phyloP scores from a whole-genome alignment of 441 rosid species.

The Corymbia calophylla region DNA sequence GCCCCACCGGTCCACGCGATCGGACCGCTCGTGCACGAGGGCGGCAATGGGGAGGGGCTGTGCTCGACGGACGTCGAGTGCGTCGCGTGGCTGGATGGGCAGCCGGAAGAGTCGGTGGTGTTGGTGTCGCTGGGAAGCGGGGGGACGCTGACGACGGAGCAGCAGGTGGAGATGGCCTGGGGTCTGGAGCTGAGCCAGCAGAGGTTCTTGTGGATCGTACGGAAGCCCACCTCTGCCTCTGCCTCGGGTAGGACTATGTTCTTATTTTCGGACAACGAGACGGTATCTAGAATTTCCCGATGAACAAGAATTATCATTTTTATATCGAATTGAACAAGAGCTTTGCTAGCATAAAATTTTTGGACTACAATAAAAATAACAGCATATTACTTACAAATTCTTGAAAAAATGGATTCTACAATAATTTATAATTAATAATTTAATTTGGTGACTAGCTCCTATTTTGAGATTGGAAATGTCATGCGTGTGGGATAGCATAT shows the following conservation, averaged over 20 bases:
- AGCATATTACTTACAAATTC: no score
- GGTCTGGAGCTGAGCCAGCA: constrained; percentile 35
- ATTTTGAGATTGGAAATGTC: no score
- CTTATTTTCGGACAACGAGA: not conserved
- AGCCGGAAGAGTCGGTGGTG: constrained; percentile 24
- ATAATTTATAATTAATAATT: no score
- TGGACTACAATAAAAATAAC: no score
- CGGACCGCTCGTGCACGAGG: constrained; percentile 28
- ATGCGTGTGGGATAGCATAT: no score
- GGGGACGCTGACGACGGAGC: constrained; percentile 27
- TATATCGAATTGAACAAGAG: not conserved
- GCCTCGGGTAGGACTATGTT: not conserved
- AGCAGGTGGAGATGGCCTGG: constrained; percentile 32
- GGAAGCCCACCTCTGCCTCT: constrained; percentile 13
- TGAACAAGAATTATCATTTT: not conserved
- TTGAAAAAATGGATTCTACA: no score
- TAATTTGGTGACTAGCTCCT: no score
- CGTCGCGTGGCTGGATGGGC: constrained; percentile 31
- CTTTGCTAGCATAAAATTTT: no score
- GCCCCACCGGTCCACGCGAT: constrained; percentile 20
- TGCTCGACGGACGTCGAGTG: constrained; percentile 1
- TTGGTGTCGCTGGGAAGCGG: constrained; percentile 35
- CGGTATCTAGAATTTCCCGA: not conserved
- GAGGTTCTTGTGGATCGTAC: constrained; percentile 38
- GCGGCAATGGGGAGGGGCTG: not conserved